Conservation (phyloP, 73 alveolate species). For the Uronychia setigera region DNA sequence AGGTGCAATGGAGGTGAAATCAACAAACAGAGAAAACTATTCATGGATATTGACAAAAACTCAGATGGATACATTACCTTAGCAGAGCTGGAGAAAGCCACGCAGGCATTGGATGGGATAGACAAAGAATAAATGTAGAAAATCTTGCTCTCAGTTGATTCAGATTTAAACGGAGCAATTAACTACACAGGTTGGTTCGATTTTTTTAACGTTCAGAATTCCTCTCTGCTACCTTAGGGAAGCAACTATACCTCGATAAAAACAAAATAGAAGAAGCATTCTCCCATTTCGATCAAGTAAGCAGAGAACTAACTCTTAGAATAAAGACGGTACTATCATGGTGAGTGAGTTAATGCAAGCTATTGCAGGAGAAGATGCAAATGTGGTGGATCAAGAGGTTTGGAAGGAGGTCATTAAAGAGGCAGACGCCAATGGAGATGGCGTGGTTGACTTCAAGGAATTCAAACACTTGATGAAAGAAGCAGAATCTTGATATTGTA, state of each 20-base stretch:
- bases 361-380: conserved; percentile 26
- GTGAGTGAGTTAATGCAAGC: conserved; percentile 53
- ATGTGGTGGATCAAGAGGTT: conserved; percentile 21
- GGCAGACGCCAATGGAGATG: conserved; percentile 60
- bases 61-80: conserved; percentile 76
- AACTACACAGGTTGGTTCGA: conserved; percentile 35
- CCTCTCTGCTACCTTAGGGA: conserved; percentile 63
- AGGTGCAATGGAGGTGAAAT: conserved; percentile 38
- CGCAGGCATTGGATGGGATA: conserved; percentile 17
- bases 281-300: conserved; percentile 55
- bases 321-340: conserved; percentile 61
- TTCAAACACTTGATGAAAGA: conserved; percentile 14
- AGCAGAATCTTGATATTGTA: too few relatives aligned
- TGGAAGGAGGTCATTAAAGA: conserved; percentile 31
- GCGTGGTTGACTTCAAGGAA: conserved; percentile 59
- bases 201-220: conserved; percentile 31
- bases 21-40: conserved; percentile 48
- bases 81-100: conserved; percentile 57
- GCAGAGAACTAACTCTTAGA: too few relatives aligned
- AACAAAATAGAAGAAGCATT: conserved; percentile 64
- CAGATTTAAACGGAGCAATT: conserved; percentile 44
- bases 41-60: conserved; percentile 69
- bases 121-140: neutral
- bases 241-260: conserved; percentile 39
- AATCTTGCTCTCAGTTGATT: too few relatives aligned